phyloP scores from a whole-genome alignment of 495 filamentous ascomycete genomes.

The Parmelia sp. region DNA sequence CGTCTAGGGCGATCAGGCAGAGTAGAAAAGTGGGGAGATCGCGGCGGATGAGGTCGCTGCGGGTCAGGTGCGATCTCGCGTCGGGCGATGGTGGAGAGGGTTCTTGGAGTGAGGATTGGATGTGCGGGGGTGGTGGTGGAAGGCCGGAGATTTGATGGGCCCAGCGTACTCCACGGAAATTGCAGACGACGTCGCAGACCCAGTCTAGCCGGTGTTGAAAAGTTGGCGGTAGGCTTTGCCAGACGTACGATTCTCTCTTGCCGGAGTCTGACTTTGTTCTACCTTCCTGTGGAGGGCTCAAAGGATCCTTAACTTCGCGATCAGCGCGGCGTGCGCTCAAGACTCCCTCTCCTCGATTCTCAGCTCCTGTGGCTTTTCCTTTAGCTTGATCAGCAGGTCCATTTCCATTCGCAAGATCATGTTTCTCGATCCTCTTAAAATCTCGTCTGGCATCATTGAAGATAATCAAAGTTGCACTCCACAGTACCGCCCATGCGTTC shows the following conservation, averaged over 20 bases:
- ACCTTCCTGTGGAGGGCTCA: not conserved
- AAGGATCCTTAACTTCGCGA: constrained; percentile 1
- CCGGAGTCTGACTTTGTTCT: not conserved
- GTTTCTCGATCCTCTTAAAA: constrained; percentile 57
- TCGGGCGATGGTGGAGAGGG: constrained; percentile 12
- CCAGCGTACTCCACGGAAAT: constrained; percentile 73
- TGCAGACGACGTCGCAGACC: constrained; percentile 60
- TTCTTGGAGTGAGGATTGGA: constrained; percentile 39
- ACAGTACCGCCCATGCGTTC: constrained; percentile 59
- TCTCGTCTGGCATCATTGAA: constrained; percentile 60
- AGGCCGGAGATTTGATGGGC: constrained; percentile 59
- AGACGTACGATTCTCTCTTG: constrained; percentile 38
- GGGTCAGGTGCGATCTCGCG: constrained; percentile 35
- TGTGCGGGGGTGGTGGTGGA: constrained; percentile 49
- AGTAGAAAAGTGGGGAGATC: constrained; percentile 44
- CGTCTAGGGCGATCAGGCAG: constrained; percentile 59
- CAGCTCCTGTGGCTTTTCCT: constrained; percentile 4
- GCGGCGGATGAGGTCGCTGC: constrained; percentile 39
- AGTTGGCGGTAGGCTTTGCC: constrained; percentile 64
- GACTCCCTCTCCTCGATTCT: not conserved
- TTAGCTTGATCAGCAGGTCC: not conserved
- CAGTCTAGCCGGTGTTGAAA: constrained; percentile 63
- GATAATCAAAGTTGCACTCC: constrained; percentile 55
- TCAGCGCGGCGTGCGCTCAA: constrained; percentile 3
- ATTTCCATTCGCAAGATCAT: constrained; percentile 7